These are phyloP conservation scores for Pseudozyma thailandica DNA, from an alignment of 1,284 basidiomycete genomes.

Conservation along the genomic window DNA sequence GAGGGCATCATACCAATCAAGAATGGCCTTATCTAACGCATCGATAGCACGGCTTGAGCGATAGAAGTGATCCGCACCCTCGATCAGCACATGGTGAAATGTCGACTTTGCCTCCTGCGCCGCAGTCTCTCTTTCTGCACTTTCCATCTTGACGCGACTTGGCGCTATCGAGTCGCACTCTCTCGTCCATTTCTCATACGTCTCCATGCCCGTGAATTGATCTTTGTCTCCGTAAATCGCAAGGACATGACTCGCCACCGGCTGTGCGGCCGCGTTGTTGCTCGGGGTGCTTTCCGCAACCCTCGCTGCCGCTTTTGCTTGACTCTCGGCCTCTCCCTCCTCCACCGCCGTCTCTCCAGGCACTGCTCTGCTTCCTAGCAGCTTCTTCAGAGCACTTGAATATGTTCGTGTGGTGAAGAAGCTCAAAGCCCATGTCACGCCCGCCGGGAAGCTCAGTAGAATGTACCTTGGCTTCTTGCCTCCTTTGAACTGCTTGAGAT, in stretches of 20 bases:
- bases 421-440: conserved; percentile 49
- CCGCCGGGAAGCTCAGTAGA: conserved; percentile 48
- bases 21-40: conserved; percentile 22
- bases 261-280: conserved; percentile 20
- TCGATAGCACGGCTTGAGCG: conserved; percentile 20
- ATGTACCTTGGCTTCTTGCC: conserved; percentile 37
- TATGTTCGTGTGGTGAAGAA: conserved; percentile 35
- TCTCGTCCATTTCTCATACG: conserved; percentile 32
- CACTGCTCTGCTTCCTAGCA: conserved; percentile 10
- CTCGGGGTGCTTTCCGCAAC: conserved; percentile 16
- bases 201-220: conserved; percentile 39
- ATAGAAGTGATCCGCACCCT: conserved; percentile 47
- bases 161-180: conserved; percentile 19
- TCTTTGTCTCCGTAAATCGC: conserved; percentile 44
- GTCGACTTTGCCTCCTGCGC: conserved; percentile 25
- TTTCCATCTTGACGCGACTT: neutral
- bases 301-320: conserved; percentile 14
- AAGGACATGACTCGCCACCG: conserved; percentile 33
- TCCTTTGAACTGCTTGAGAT: conserved; percentile 26
- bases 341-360: conserved; percentile 10
- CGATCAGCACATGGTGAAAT: conserved; percentile 30
- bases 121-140: neutral
- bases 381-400: conserved; percentile 21
- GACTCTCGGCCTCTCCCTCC: conserved; percentile 1
- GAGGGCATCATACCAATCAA: conserved; percentile 30